Conservation (phyloP, 2,329 filamentous ascomycete species). For the Zymoseptoria crescenta region DNA sequence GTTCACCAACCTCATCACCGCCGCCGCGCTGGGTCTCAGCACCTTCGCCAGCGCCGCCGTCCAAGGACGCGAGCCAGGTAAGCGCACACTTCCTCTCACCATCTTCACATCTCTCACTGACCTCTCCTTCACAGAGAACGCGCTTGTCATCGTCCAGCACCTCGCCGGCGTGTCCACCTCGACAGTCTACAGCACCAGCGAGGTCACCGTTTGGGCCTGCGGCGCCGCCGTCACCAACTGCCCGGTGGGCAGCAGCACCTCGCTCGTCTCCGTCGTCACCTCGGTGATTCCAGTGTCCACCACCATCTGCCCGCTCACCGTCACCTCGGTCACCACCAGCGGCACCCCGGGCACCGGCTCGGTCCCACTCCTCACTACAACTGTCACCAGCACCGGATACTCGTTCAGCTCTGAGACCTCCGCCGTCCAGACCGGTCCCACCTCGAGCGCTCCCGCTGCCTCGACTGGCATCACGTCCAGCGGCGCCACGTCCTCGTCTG, state of each 20-base stretch:
- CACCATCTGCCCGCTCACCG: conserved; percentile 37
- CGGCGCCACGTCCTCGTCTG: neutral
- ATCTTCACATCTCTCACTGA: neutral
- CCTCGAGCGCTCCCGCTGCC: neutral
- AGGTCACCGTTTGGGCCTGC: conserved; percentile 37
- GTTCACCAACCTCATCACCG: conserved; percentile 7
- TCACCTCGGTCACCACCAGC: conserved; percentile 18
- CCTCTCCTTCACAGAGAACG: conserved; percentile 1
- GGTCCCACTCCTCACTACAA: neutral
- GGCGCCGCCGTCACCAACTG: conserved; percentile 33
- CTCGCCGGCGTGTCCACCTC: conserved; percentile 33
- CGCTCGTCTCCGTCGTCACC: conserved; percentile 30
- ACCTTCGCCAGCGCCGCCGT: neutral
- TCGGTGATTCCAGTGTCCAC: conserved; percentile 35
- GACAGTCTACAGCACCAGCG: conserved; percentile 36
- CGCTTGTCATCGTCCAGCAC: conserved; percentile 22
- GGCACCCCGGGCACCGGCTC: conserved; percentile 2
- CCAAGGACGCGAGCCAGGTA: neutral
- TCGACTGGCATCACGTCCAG: neutral
- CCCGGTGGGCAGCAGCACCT: conserved; percentile 24
- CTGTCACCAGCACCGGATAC: neutral
- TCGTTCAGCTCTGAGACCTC: neutral
- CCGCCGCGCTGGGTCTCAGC: conserved; percentile 2
- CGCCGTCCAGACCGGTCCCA: neutral
- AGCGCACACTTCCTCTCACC: neutral